Percentiles rank a stretch among this genome's conserved stretches.
phyloP scores from a whole-genome alignment of 1,284 basidiomycete genomes.

The Cystobasidium sp. region DNA sequence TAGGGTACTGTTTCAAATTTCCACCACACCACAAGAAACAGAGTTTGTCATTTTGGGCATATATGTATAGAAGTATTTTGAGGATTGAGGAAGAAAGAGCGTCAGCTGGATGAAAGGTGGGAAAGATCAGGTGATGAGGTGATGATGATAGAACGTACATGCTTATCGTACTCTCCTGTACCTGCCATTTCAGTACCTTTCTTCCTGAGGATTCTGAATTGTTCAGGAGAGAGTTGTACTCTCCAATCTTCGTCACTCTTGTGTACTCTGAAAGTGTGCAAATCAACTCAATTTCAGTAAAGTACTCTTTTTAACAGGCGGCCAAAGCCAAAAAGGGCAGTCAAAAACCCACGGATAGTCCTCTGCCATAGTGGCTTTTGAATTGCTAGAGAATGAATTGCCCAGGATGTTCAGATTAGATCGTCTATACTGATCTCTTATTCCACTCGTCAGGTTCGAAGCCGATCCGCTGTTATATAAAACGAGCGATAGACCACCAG shows the following conservation, averaged over 20 bases:
- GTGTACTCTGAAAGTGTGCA: conserved; percentile 7
- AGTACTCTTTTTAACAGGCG: not conserved
- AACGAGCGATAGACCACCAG: conserved; percentile 40
- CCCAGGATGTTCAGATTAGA: conserved; percentile 36
- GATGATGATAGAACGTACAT: conserved; percentile 36
- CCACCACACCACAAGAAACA: no score
- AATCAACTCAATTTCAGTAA: no score
- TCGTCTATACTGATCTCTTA: not conserved
- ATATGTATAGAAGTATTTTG: not conserved
- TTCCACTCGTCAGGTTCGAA: not conserved
- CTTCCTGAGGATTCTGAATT: conserved; percentile 55
- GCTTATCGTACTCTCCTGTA: conserved; percentile 57
- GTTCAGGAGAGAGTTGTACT: conserved; percentile 38
- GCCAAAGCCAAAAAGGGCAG: not conserved
- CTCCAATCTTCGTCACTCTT: conserved; percentile 44
- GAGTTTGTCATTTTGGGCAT: not conserved
- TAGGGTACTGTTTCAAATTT: conserved; percentile 21
- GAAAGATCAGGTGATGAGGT: not conserved
- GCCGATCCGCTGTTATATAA: conserved; percentile 12
- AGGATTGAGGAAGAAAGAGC: not conserved
- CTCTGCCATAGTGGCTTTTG: conserved; percentile 2
- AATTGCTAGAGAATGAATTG: conserved; percentile 37
- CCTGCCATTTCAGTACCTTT: conserved; percentile 58
- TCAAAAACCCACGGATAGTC: conserved; percentile 30
- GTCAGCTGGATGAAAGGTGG: not conserved